A percentile compares a stretch with the other conserved stretches of the same genome.
Conservation (phyloP, 306 rosid species). For the Vigna unguiculata region DNA sequence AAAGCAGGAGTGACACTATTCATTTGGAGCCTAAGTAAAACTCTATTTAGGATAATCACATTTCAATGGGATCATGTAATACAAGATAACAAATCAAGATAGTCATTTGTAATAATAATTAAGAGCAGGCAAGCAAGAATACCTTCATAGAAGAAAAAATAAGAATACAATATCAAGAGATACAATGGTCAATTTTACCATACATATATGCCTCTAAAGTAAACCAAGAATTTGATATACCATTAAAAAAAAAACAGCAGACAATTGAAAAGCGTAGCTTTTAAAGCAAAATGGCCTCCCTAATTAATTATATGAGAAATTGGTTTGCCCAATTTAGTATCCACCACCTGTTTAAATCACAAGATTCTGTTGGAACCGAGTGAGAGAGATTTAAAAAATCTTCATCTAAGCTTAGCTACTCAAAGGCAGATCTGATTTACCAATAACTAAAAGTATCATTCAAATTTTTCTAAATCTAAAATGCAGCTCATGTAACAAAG, state of each 20-base stretch:
- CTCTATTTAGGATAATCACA: slow-evolving; percentile 23
- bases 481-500: slow-evolving; percentile 31
- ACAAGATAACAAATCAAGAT: slow-evolving; percentile 9
- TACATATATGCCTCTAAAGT: slow-evolving; percentile 9
- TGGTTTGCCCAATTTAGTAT: slow-evolving; percentile 12
- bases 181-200: not conserved
- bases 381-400: not conserved
- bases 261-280: slow-evolving; percentile 14
- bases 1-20: not conserved
- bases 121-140: slow-evolving; percentile 21
- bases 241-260: not conserved
- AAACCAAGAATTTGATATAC: slow-evolving; percentile 3
- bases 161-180: slow-evolving; percentile 11
- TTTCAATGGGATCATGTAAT: not conserved
- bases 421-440: slow-evolving; percentile 23
- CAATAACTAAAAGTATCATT: slow-evolving; percentile 5
- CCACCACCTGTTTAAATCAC: not conserved
- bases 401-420: slow-evolving; percentile 14
- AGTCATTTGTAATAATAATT: not conserved
- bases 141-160: slow-evolving; percentile 12
- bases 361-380: slow-evolving; percentile 9
- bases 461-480: slow-evolving; percentile 23
- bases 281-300: slow-evolving; percentile 20
- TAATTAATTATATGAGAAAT: not conserved
- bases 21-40: slow-evolving; percentile 14